These are phyloP conservation scores for Colletotrichum incanum DNA, from an alignment of 2,329 filamentous ascomycete genomes.

Conservation along the genomic window DNA sequence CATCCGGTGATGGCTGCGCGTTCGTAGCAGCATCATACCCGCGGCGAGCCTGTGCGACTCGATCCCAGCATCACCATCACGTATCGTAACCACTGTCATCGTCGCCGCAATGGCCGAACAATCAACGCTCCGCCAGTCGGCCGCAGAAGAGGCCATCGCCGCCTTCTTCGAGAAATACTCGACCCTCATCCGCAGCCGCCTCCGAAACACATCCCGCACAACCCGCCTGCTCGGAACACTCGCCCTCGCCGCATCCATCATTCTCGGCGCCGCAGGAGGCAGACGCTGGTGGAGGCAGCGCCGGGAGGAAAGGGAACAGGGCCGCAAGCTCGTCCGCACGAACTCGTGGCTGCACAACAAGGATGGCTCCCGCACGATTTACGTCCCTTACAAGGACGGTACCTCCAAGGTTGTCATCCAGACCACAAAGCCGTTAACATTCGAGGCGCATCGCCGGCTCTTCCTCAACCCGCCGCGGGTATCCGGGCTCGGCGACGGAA, in stretches of 20 bases:
- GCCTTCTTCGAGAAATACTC: conserved; percentile 75
- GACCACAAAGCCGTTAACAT: conserved; percentile 92
- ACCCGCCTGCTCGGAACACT: conserved; percentile 84
- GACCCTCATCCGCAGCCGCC: conserved; percentile 64
- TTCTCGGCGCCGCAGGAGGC: conserved; percentile 84
- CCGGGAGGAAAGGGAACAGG: conserved; percentile 85
- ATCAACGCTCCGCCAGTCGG: conserved; percentile 82
- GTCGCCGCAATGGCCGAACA: conserved; percentile 72
- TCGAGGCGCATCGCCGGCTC: conserved; percentile 93
- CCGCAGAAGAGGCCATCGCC: conserved; percentile 77
- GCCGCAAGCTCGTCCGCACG: conserved; percentile 84
- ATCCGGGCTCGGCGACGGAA: conserved; percentile 81
- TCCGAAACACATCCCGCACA: conserved; percentile 78
- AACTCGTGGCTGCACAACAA: conserved; percentile 96
- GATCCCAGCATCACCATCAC: conserved; percentile 16
- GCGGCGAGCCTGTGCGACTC: conserved; percentile 41
- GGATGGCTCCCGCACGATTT: conserved; percentile 94
- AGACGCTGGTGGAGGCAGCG: conserved; percentile 82
- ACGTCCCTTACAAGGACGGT: conserved; percentile 90
- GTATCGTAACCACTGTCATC: conserved; percentile 67
- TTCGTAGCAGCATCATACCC: conserved; percentile 29
- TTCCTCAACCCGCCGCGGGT: conserved; percentile 93
- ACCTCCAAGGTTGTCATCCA: conserved; percentile 94
- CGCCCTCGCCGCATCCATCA: conserved; percentile 82
- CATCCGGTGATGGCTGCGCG: conserved; percentile 39